phyloP scores from a whole-genome alignment of 441 rosid genomes.

The Francoa sonchifolia region DNA sequence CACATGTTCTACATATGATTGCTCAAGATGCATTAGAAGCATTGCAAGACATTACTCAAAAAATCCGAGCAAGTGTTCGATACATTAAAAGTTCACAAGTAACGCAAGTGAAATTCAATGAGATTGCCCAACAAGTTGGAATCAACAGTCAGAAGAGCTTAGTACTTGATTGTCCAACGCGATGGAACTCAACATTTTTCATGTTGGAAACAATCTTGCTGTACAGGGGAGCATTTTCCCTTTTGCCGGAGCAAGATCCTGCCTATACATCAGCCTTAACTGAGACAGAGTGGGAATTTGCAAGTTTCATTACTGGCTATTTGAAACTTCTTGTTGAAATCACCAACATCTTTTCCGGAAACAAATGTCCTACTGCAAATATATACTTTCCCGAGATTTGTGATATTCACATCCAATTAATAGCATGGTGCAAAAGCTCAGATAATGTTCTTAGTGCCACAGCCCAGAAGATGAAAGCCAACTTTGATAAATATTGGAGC shows the following conservation, averaged over 20 bases:
- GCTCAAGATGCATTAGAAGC: constrained; percentile 65
- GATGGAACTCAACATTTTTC: constrained; percentile 60
- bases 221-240: constrained; percentile 45
- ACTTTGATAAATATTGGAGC: constrained; percentile 76
- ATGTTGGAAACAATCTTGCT: constrained; percentile 74
- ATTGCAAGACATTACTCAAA: constrained; percentile 45
- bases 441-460: constrained; percentile 53
- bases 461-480: constrained; percentile 64
- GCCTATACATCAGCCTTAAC: constrained; percentile 39
- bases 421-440: constrained; percentile 79
- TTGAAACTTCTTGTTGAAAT: constrained; percentile 56
- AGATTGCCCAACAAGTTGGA: constrained; percentile 62
- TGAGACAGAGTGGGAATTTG: constrained; percentile 75
- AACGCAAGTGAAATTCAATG: constrained; percentile 52
- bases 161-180: constrained; percentile 45
- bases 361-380: constrained; percentile 64
- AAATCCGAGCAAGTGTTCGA: constrained; percentile 60
- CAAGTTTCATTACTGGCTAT: constrained; percentile 41
- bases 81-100: constrained; percentile 69
- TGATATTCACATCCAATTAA: constrained; percentile 68
- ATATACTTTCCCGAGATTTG: constrained; percentile 77
- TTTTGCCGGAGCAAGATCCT: constrained; percentile 54
- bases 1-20: constrained; percentile 45
- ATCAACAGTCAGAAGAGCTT: constrained; percentile 41
- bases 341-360: constrained; percentile 38